A percentile compares a stretch with the other conserved stretches of the same genome.
Conservation (phyloP, 768 basidiomycete genomes). For the Pulveroboletus frians region DNA sequence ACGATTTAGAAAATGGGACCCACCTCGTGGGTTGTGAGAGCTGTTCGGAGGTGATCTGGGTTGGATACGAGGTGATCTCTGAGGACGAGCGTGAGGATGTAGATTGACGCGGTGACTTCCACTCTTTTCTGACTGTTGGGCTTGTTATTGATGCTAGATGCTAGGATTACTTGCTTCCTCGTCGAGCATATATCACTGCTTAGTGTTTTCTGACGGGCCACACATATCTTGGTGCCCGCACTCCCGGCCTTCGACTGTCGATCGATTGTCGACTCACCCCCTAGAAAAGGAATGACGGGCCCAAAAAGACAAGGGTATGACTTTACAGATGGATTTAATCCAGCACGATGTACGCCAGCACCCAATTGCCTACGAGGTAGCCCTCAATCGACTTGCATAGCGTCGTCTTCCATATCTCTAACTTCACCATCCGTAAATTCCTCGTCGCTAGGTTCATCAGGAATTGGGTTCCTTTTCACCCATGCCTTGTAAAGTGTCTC, state of each 20-base stretch:
- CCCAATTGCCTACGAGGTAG: background rate
- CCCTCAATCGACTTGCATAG: constrained; percentile 32
- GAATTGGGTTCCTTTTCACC: constrained; percentile 28
- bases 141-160: background rate
- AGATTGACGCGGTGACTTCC: background rate
- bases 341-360: background rate
- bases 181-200: background rate
- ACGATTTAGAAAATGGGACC: constrained; percentile 60
- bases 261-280: background rate
- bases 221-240: background rate
- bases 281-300: background rate
- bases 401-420: background rate
- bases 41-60: constrained; percentile 79
- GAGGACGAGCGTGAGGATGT: background rate
- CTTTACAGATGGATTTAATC: background rate
- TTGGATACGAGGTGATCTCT: constrained; percentile 58
- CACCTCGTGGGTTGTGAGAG: constrained; percentile 69
- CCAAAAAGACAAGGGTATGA: background rate
- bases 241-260: background rate
- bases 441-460: constrained; percentile 25
- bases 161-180: background rate
- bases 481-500: constrained; percentile 49
- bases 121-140: background rate
- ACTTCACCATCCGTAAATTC: constrained; percentile 18
- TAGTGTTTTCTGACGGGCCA: background rate